These are phyloP conservation scores for Dendrothele bispora DNA, from an alignment of 768 basidiomycete genomes.

Conservation along the genomic window DNA sequence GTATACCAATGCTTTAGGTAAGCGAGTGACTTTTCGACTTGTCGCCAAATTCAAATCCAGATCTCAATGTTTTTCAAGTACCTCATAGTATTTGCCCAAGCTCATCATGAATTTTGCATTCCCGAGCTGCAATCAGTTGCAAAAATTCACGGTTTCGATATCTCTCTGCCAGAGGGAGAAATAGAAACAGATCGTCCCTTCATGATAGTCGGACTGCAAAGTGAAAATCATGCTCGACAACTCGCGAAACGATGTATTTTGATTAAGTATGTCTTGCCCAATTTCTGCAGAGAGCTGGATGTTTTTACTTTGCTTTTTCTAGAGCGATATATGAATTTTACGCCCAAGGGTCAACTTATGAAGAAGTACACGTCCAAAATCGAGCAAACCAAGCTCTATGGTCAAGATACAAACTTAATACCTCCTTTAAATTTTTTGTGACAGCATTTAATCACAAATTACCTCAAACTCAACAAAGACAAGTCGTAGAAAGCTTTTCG, in stretches of 20 bases:
- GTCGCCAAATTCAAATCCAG: no score
- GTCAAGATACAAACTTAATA: conserved; percentile 58
- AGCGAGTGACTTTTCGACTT: no score
- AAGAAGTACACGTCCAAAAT: conserved; percentile 63
- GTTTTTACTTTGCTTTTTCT: conserved; percentile 3
- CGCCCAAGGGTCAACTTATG: conserved; percentile 68
- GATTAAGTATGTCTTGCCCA: conserved; percentile 63
- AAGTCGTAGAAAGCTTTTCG: conserved; percentile 74
- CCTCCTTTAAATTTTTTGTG: conserved; percentile 81
- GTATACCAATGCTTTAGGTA: no score
- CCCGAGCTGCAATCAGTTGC: conserved; percentile 81
- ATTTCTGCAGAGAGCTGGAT: conserved; percentile 4
- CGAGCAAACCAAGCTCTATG: conserved; percentile 46
- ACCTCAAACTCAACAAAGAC: conserved; percentile 60
- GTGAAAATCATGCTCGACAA: conserved; percentile 71
- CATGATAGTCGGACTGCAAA: conserved; percentile 67
- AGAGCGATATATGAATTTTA: conserved; percentile 83
- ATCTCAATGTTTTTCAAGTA: conserved; percentile 41
- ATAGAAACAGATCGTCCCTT: conserved; percentile 73
- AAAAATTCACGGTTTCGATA: conserved; percentile 66
- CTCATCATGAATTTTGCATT: conserved; percentile 78
- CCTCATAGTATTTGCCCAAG: conserved; percentile 79
- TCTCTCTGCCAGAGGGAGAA: conserved; percentile 48
- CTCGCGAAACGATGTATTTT: conserved; percentile 79
- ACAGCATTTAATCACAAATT: conserved; percentile 76